Evolutionary conservation across 352 stramenopile genomes (phyloP), one percentile per base, ranked within the genome.

Genomic region (Aphanomyces invadans): DNA sequence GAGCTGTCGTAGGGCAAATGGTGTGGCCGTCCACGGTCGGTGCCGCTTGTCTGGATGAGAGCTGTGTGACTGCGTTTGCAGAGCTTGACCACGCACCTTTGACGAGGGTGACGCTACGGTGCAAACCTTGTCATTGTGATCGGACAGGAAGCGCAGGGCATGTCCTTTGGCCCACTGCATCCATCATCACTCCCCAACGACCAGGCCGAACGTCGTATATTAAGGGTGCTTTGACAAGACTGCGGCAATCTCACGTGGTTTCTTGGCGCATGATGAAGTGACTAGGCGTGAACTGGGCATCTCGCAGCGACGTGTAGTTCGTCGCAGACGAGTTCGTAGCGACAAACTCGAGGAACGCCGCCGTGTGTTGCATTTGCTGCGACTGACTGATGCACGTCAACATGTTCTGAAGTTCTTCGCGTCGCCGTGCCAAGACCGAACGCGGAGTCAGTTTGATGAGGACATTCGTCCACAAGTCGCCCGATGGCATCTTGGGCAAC

Each of bases 391-490:
- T 28, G 49, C 49, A 57, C 7, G 21, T 28, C 21, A 57, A n/a
- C 11, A 57, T 19, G 25, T 38, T 21, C 29, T 57, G 49, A 5
- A 57, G 23, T n/a, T 57, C 19, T 32, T 12, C 23, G 12, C 29
- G 49, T 33, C 49, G 49, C 19, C 29, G 49, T 15, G 19, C 49
- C 29, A 57, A 32, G 49, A 57, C 23, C 19, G 49, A 10, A 19
- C 19, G 1, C 9, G 49, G 49, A 12, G 49, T 57, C 49, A 57
- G 29, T 26, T 29, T 32, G 49, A 57, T 57, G 21, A 57, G 49
- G 49, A 57, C 49, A 33, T 57, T 57, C 0, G 49, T 57, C 49
- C 49, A 57, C 49, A 57, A 57, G 49, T 57, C 49, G 4, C 21
- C 49, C 29, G 25, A 38, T n/a, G 49, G 49, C 49, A 57, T 57